phyloP scores from a whole-genome alignment of 345 rosid genomes.

The Eucalyptus tenuipes region DNA sequence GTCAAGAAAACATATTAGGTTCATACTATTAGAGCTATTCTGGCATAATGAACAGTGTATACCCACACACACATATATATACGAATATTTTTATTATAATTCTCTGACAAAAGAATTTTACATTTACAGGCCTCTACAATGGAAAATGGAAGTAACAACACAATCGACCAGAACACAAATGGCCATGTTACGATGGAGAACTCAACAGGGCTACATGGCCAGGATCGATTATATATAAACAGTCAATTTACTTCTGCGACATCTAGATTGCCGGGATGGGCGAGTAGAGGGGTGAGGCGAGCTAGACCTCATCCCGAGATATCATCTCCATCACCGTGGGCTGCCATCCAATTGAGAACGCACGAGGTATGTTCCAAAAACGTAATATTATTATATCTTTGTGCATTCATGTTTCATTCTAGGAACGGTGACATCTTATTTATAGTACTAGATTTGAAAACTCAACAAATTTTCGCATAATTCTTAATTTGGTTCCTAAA shows the following conservation, averaged over 20 bases:
- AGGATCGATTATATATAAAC: accelerated
- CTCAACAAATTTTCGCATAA: not conserved
- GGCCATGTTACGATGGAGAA: accelerated
- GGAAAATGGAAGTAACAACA: not conserved
- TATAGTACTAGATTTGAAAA: not conserved
- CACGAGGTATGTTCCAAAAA: not conserved
- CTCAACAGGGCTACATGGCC: accelerated
- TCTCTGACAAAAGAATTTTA: not conserved
- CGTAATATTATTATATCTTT: not conserved
- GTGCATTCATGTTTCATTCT: not conserved
- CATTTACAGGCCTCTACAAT: not conserved
- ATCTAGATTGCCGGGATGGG: too few relatives aligned
- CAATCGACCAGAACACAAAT: too few relatives aligned
- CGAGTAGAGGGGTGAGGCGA: too few relatives aligned
- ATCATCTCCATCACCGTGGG: not conserved
- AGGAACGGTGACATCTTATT: not conserved
- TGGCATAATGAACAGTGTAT: too few relatives aligned
- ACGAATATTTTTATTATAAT: too few relatives aligned
- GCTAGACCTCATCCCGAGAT: too few relatives aligned
- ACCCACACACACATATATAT: not conserved
- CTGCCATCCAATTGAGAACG: not conserved
- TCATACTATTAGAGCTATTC: not conserved
- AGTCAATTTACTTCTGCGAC: too few relatives aligned
- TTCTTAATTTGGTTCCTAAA: not conserved
- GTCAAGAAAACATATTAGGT: not conserved